These are phyloP conservation scores for Histomonas meleagridis DNA, from an alignment of 208 protist species.

Conservation along the genomic window DNA sequence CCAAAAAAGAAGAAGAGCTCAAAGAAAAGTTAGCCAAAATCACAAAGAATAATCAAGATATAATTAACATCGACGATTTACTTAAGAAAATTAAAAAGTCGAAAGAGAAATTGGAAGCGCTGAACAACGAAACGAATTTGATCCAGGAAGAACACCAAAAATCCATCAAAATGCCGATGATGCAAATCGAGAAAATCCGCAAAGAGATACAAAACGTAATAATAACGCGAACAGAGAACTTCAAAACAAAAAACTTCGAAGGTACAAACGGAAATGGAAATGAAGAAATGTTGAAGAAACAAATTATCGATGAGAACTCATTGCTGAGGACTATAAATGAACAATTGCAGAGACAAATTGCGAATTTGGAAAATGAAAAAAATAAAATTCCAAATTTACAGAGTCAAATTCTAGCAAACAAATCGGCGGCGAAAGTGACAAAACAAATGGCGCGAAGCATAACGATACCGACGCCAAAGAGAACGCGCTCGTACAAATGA, in stretches of 20 bases:
- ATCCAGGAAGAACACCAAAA: neutral
- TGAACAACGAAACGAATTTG: neutral
- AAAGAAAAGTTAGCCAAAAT: neutral
- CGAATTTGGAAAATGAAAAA: too few species aligned
- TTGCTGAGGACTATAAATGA: too few species aligned
- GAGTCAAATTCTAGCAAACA: too few species aligned
- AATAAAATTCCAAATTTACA: too few species aligned
- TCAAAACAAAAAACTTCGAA: neutral
- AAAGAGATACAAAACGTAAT: neutral
- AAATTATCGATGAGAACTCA: too few species aligned
- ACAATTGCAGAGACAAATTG: too few species aligned
- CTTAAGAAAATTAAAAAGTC: neutral
- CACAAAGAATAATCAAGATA: neutral
- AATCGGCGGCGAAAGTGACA: too few species aligned
- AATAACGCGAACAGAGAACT: neutral
- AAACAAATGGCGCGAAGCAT: too few species aligned
- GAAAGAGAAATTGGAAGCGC: neutral
- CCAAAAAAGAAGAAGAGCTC: neutral
- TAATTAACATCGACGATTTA: neutral
- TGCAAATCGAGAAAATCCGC: neutral
- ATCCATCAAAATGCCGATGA: neutral
- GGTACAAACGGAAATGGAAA: too few species aligned
- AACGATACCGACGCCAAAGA: too few species aligned
- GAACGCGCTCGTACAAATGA: too few species aligned
- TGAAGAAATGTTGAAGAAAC: too few species aligned